These are phyloP conservation scores for Endogone sp. DNA, from an alignment of 192 early-diverging fungal species.

Conservation along the genomic window DNA sequence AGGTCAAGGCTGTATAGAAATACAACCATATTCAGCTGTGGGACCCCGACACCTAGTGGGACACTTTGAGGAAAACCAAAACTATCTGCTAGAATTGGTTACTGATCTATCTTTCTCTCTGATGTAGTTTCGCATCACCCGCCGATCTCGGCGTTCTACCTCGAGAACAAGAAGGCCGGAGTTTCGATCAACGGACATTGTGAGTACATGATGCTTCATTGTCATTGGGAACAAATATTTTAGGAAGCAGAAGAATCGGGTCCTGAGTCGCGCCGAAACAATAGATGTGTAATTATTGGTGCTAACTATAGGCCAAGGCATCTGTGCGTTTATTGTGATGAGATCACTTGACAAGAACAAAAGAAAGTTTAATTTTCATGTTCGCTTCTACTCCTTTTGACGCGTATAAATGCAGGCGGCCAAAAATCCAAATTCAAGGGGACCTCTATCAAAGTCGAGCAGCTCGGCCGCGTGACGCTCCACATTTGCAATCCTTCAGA, in stretches of 20 bases:
- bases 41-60: too few species aligned
- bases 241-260: too few species aligned
- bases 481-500: constrained; percentile 46
- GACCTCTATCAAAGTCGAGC: constrained; percentile 58
- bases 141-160: constrained; percentile 64
- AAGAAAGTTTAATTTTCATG: constrained; percentile 53
- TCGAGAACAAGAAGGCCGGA: constrained; percentile 60
- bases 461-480: constrained; percentile 59
- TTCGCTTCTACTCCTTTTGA: constrained; percentile 51
- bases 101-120: constrained; percentile 1
- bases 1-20: too few species aligned
- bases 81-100: too few species aligned
- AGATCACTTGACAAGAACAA: too few species aligned
- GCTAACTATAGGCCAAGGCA: too few species aligned
- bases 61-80: too few species aligned
- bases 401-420: constrained; percentile 20
- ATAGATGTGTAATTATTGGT: constrained; percentile 61
- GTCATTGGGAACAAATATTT: not conserved
- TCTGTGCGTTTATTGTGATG: too few species aligned
- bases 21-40: too few species aligned
- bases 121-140: constrained; percentile 63
- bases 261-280: constrained; percentile 58
- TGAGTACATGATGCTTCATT: constrained; percentile 13
- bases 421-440: constrained; percentile 64
- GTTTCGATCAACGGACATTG: constrained; percentile 62